Evolutionary conservation across 768 basidiomycete species (phyloP).

Genomic region (Sarcomyxa edulis): DNA sequence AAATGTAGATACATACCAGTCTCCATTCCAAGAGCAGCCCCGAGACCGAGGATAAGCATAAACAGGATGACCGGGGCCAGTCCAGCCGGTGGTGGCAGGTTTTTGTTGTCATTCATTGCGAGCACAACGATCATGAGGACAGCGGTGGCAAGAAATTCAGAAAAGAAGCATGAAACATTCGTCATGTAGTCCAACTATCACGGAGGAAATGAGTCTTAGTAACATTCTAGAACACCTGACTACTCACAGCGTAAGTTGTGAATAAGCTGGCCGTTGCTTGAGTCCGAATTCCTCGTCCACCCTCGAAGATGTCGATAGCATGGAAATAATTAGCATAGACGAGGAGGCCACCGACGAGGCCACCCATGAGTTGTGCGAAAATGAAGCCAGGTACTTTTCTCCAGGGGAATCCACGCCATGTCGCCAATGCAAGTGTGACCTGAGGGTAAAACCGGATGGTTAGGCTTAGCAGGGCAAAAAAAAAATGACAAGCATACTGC

Average conservation of each 20-base stretch:
- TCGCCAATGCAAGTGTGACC: conserved; percentile 47
- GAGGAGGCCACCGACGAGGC: conserved; percentile 48
- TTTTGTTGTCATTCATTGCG: conserved; percentile 47
- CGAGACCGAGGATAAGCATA: conserved; percentile 54
- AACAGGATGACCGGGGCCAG: conserved; percentile 53
- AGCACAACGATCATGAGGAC: conserved; percentile 52
- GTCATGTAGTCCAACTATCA: conserved; percentile 33
- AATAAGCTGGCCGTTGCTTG: conserved; percentile 55
- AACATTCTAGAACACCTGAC: neutral
- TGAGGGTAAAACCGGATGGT: conserved; percentile 10
- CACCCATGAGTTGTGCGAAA: conserved; percentile 58
- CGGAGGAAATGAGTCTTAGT: neutral
- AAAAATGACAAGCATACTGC: conserved; percentile 34
- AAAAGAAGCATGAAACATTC: conserved; percentile 33
- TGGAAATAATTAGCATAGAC: conserved; percentile 64
- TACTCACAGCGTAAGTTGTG: conserved; percentile 53
- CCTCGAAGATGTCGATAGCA: conserved; percentile 62
- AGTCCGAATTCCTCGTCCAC: conserved; percentile 48
- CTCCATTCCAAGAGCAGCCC: conserved; percentile 53
- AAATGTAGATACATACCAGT: conserved; percentile 40
- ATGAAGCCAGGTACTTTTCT: conserved; percentile 53
- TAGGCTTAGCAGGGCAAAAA: neutral
- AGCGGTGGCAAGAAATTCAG: conserved; percentile 48
- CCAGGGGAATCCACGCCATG: conserved; percentile 52
- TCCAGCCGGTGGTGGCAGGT: conserved; percentile 41